Base-by-base conservation (phyloP, 2,329 filamentous ascomycete genomes). In the Arthrobotrys pseudoclavata region DNA sequence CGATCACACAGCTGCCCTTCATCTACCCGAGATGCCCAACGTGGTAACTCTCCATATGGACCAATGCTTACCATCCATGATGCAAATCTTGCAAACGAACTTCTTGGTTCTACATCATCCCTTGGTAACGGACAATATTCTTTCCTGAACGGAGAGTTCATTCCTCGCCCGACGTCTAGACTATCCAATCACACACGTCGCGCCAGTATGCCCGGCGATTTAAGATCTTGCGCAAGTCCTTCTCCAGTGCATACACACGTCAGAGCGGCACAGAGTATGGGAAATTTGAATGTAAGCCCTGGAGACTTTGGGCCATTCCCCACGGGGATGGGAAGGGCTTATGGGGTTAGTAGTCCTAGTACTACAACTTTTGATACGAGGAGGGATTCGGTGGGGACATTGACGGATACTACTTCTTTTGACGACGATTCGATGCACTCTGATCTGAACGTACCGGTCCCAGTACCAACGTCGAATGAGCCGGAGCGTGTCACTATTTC, bases 51-150 rank as follows among this genome's bases (percentile, higher is more conserved):
- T n/a, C 64, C 71, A 18, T 76, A 76, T 53, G 72, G 72, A 7
- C 72, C 72, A n/a, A 76, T 53, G 13, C 64, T 76, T 18, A 76
- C 72, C 13, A 70, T 76, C 18, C 72, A 76, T 42, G 72, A 76
- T 50, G 72, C 72, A 26, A 7, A 61, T 26, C 34, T 69, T 10
- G 72, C 72, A 13, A 76, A 76, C 31, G 66, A 76, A 22, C 67
- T 76, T 10, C 72, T 76, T 10, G 72, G 72, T 13, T 70, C 72
- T 7, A 66, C 24, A 18, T 76, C 72, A 7, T 70, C 66, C 15
- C 53, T 76, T 9, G 18, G n/a, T 26, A 69, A 76, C 12, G 72
- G 72, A 29, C 66, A 63, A 34, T 76, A 76, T n/a, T 70, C 72
- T 1, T 76, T 76, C 60, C 42, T 55, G 5, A 60, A 70, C 24